Conservation (phyloP, 2,329 filamentous ascomycete species). For the Bipolaris cookei region DNA sequence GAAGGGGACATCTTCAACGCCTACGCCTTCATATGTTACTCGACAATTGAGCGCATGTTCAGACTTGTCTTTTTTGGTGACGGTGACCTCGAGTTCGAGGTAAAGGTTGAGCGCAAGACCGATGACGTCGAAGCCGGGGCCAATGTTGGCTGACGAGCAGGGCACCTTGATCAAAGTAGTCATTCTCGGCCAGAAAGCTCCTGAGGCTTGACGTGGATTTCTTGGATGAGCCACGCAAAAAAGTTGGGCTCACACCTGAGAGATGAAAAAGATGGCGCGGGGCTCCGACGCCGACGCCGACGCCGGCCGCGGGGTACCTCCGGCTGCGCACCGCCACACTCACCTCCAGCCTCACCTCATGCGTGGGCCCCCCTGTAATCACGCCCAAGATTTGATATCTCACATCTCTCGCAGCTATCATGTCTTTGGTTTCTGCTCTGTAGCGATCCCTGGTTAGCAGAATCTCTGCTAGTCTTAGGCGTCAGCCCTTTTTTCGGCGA, state of each 20-base stretch:
- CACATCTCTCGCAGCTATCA: background rate
- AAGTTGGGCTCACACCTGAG: conserved; percentile 11
- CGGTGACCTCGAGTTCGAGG: conserved; percentile 84
- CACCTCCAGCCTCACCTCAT: background rate
- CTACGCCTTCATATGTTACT: conserved; percentile 87
- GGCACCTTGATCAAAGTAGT: conserved; percentile 75
- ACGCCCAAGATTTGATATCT: background rate
- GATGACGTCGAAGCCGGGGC: conserved; percentile 95
- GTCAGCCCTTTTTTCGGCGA: background rate
- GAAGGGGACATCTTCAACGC: conserved; percentile 78
- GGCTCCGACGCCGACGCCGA: conserved; percentile 22
- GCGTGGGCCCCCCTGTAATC: background rate
- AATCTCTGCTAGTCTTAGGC: background rate
- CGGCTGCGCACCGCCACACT: conserved; percentile 10
- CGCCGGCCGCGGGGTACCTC: conserved; percentile 13
- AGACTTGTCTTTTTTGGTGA: conserved; percentile 62
- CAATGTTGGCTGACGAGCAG: conserved; percentile 97
- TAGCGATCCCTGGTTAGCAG: background rate
- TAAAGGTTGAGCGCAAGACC: conserved; percentile 92
- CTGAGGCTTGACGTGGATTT: conserved; percentile 16
- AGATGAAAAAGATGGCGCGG: conserved; percentile 18
- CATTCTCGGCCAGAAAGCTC: conserved; percentile 29
- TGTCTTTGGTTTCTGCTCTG: background rate
- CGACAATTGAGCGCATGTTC: conserved; percentile 78
- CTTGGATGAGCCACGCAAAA: conserved; percentile 13